Conservation (phyloP, 2,329 filamentous ascomycete species). For the Diatrype stigma region DNA sequence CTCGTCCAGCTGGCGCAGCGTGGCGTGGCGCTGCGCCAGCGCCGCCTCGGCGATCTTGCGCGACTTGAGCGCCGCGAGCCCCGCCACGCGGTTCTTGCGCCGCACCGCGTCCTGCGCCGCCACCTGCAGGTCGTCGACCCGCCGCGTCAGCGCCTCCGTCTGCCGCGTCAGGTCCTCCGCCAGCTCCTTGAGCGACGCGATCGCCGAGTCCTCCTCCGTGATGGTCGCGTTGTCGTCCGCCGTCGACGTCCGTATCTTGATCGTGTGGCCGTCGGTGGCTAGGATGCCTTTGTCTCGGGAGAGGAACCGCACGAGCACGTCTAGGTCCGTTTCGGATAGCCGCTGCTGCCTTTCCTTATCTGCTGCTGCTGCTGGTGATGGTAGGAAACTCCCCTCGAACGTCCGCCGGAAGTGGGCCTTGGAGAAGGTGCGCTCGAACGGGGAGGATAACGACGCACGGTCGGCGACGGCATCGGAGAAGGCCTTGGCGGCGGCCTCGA, state of each 20-base stretch:
- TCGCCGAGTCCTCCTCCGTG: conserved; percentile 73
- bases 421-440: conserved; percentile 65
- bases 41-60: conserved; percentile 79
- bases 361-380: too few species aligned
- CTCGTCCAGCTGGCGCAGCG: conserved; percentile 76
- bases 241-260: conserved; percentile 65
- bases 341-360: conserved; percentile 31
- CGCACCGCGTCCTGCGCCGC: conserved; percentile 67
- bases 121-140: conserved; percentile 60
- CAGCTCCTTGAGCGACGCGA: conserved; percentile 78
- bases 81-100: conserved; percentile 69
- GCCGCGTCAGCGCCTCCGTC: conserved; percentile 60
- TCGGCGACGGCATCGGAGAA: conserved; percentile 42
- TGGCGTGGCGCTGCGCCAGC: conserved; percentile 66
- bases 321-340: conserved; percentile 61
- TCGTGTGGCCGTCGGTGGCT: conserved; percentile 59
- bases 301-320: conserved; percentile 66
- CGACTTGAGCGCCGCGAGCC: conserved; percentile 72
- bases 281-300: conserved; percentile 60
- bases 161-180: conserved; percentile 71
- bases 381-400: conserved; percentile 49
- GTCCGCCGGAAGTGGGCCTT: conserved; percentile 58
- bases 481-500: conserved; percentile 55
- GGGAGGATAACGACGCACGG: conserved; percentile 35
- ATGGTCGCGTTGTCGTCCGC: conserved; percentile 44